Evolutionary conservation across 75 land plant species (phyloP).

Genomic region (Cunninghamia lanceolata): DNA sequence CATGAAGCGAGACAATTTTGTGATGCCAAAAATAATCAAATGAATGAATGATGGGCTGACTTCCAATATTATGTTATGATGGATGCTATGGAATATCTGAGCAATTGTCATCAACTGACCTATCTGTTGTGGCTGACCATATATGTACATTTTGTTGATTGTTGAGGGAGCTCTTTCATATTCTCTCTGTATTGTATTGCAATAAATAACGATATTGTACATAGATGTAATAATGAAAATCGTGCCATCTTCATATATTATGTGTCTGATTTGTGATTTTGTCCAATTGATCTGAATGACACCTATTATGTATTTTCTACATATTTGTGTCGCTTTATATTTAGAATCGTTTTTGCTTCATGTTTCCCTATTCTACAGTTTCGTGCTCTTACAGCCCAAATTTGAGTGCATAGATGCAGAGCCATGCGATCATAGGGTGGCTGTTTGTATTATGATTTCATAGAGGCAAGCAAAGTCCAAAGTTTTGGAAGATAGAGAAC

Average conservation of each 20-base stretch:
- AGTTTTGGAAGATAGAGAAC: no score
- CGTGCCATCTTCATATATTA: background rate
- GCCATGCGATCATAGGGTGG: no score
- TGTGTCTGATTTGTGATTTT: background rate
- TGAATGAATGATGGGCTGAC: background rate
- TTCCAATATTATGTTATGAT: background rate
- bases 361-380: background rate
- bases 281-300: background rate
- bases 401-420: no score
- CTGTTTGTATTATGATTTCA: no score
- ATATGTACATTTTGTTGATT: background rate
- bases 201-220: background rate
- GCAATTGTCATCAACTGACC: background rate
- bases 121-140: conserved; percentile 1
- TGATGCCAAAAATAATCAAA: no score
- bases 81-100: background rate
- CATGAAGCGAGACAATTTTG: background rate
- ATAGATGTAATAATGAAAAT: background rate
- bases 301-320: background rate
- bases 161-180: background rate
- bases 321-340: background rate
- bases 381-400: no score
- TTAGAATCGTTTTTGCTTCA: background rate
- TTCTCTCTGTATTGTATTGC: background rate
- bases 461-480: no score